Base-by-base conservation (phyloP, 768 basidiomycete species). In the Suillus tomentosus region DNA sequence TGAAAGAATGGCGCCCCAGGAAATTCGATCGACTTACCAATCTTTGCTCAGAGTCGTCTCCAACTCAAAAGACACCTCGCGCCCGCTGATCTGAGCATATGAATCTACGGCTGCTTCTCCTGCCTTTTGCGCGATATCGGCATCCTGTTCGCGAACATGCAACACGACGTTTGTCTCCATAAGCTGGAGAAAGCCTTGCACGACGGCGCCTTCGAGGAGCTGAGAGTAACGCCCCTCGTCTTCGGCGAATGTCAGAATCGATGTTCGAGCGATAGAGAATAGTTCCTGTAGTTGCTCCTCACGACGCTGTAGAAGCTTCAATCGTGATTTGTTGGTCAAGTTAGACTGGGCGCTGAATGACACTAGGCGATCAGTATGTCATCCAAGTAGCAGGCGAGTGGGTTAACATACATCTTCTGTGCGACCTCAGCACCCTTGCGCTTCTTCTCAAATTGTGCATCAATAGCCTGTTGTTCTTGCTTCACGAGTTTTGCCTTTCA, bases 381-480 rank as follows among this genome's bases (percentile, higher is more conserved):
- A 40, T 19, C 11, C 27, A 10, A 59, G 58, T 22, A 27, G 17
- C 22, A 59, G 56, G 50, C 19, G 6, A 27, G 3, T 42, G 31
- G 66, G 9, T 15, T 5, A 19, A 22, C 88, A 64, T 72, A 96
- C 96, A 99, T 99, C 84, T 97, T 99, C 84, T 95, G 94, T 43
- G 95, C 87, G 19, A 94, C 89, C 74, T 99, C 94, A 14, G 88
- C 90, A 63, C 91, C 92, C 78, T 99, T 99, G 72, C 86, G 86
- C 81, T 94, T 98, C 88, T 97, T 96, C 79, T 98, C 96, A 73
- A 89, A 95, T 67, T 90, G 89, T 8, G 91, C 88, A 73, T 99
- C 97, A 73, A 99, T 97, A 15, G 95, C 89, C 66, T 92, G 89
- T 65, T 95, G 90, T 77, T 99, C 96, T 76, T 96, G 94, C 75